These are phyloP conservation scores for Zygosaccharomyces pseudorouxii DNA, from an alignment of 805 yeast species.

Conservation along the genomic window DNA sequence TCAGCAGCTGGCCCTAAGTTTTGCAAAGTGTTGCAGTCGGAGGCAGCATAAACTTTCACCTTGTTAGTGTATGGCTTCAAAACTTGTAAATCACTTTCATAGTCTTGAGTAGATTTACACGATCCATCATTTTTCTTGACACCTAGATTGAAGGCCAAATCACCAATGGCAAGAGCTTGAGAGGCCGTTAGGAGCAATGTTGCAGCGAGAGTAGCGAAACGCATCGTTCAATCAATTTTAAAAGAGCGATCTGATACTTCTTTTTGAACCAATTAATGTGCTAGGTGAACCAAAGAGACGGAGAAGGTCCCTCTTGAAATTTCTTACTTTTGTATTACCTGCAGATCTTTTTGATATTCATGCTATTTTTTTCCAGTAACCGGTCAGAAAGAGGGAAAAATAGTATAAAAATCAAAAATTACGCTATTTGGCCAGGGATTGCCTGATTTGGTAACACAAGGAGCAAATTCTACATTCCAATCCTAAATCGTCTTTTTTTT, in stretches of 20 bases:
- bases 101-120: slow-evolving; percentile 73
- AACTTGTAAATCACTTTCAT: slow-evolving; percentile 57
- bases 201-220: slow-evolving; percentile 43
- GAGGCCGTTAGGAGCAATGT: slow-evolving; percentile 37
- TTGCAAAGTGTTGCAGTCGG: slow-evolving; percentile 90
- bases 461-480: background rate
- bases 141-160: slow-evolving; percentile 83
- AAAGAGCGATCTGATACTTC: background rate
- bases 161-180: slow-evolving; percentile 56
- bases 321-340: background rate
- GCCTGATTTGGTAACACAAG: slow-evolving; percentile 1
- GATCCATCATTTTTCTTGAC: slow-evolving; percentile 67
- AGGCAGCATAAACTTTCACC: slow-evolving; percentile 83
- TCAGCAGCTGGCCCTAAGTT: slow-evolving; percentile 84
- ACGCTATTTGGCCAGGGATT: slow-evolving; percentile 2
- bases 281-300: too few relatives aligned
- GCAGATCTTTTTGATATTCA: background rate
- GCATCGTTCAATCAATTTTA: slow-evolving; percentile 19
- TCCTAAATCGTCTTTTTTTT: background rate
- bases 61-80: slow-evolving; percentile 56
- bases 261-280: too few relatives aligned
- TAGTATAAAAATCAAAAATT: slow-evolving; percentile 3
- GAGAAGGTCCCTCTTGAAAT: background rate
- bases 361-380: background rate
- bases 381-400: slow-evolving; percentile 1